These are phyloP conservation scores for Huntiella abstrusa DNA, from an alignment of 2,329 filamentous ascomycete genomes.

Conservation along the genomic window DNA sequence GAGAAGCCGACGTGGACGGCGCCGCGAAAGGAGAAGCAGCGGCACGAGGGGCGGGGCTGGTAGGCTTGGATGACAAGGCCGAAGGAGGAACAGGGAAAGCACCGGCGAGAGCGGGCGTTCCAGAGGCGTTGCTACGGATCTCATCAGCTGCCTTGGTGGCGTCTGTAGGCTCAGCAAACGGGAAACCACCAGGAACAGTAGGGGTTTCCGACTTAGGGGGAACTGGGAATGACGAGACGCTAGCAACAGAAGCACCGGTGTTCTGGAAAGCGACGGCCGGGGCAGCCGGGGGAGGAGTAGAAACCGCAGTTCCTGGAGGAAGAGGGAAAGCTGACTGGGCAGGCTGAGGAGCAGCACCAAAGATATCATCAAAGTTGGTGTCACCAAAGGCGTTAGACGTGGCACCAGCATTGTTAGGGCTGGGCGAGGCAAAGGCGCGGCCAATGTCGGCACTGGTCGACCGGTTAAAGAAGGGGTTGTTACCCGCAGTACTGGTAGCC, in stretches of 20 bases:
- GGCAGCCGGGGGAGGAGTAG: slow-evolving; percentile 32
- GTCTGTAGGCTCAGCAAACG: slow-evolving; percentile 45
- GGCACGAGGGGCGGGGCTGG: slow-evolving; percentile 6
- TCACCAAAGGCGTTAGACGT: slow-evolving; percentile 30
- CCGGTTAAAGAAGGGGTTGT: slow-evolving; percentile 86
- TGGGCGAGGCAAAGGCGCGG: slow-evolving; percentile 28
- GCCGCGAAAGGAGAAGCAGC: slow-evolving; percentile 8
- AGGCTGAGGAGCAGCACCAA: slow-evolving; percentile 36
- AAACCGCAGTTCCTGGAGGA: slow-evolving; percentile 36
- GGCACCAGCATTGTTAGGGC: slow-evolving; percentile 14
- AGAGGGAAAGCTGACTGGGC: background rate
- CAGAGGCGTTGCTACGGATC: slow-evolving; percentile 7
- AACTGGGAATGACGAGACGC: background rate
- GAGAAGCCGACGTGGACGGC: slow-evolving; percentile 10
- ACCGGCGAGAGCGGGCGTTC: slow-evolving; percentile 18
- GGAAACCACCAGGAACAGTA: slow-evolving; percentile 15
- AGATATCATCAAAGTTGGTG: slow-evolving; percentile 69
- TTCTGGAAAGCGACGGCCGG: slow-evolving; percentile 20
- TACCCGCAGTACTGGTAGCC: slow-evolving; percentile 39
- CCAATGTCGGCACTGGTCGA: slow-evolving; percentile 43
- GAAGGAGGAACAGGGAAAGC: slow-evolving; percentile 16
- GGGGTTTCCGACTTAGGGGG: slow-evolving; percentile 7
- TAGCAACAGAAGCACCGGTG: slow-evolving; percentile 34
- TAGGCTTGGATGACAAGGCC: slow-evolving; percentile 12
- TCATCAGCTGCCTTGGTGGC: slow-evolving; percentile 20